Percentiles rank a stretch among this genome's conserved stretches.
phyloP scores from a whole-genome alignment of 371 early-diverging fungal species.

The Rhizomucor pusillus region DNA sequence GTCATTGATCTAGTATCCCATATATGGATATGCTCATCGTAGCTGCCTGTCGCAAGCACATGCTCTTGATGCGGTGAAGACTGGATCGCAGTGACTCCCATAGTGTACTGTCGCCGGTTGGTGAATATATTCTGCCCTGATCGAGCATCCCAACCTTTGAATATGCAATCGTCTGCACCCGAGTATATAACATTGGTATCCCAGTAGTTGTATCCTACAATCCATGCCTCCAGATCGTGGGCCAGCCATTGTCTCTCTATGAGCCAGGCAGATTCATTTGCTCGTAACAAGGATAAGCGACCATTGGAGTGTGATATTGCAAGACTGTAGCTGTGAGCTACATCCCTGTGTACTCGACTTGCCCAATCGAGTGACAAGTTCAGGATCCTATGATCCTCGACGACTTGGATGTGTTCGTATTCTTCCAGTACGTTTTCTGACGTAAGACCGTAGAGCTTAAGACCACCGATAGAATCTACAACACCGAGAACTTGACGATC shows the following conservation, averaged over 20 bases:
- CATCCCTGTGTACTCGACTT: slow-evolving; percentile 48
- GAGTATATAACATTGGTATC: slow-evolving; percentile 60
- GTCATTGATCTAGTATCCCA: slow-evolving; percentile 90
- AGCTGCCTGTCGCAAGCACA: slow-evolving; percentile 80
- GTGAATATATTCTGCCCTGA: slow-evolving; percentile 23
- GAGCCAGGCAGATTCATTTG: slow-evolving; percentile 34
- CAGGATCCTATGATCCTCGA: slow-evolving; percentile 50
- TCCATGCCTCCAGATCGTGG: slow-evolving; percentile 94
- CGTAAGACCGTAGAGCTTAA: slow-evolving; percentile 47
- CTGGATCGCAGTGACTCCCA: slow-evolving; percentile 89
- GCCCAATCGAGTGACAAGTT: slow-evolving; percentile 93
- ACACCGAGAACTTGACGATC: slow-evolving; percentile 51
- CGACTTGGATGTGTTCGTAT: slow-evolving; percentile 31
- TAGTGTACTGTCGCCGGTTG: slow-evolving; percentile 51
- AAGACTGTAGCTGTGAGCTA: slow-evolving; percentile 20
- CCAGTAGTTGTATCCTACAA: slow-evolving; percentile 81
- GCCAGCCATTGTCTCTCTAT: slow-evolving; percentile 62
- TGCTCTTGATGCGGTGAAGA: slow-evolving; percentile 72
- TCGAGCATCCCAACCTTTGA: slow-evolving; percentile 88
- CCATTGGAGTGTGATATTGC: slow-evolving; percentile 75
- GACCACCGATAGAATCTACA: slow-evolving; percentile 63
- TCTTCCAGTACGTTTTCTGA: slow-evolving; percentile 27
- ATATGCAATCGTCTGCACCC: slow-evolving; percentile 80
- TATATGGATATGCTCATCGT: slow-evolving; percentile 81
- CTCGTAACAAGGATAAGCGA: slow-evolving; percentile 44